Conservation (phyloP, 2,329 filamentous ascomycete genomes). For the Neophaeococcomyces aloes region DNA sequence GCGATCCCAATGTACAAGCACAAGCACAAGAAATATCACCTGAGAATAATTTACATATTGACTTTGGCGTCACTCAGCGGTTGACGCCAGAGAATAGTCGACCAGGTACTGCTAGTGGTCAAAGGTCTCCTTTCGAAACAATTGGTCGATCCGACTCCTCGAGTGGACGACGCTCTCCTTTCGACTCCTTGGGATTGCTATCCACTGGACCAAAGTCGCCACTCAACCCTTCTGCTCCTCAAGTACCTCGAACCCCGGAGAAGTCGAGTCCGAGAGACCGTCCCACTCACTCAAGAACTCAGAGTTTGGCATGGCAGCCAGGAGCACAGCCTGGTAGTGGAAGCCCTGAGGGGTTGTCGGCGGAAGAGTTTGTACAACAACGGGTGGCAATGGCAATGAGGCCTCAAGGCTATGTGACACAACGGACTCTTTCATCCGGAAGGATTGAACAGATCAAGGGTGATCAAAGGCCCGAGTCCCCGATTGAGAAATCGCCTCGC, state of each 20-base stretch:
- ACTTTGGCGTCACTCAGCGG: conserved; percentile 70
- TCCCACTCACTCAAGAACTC: conserved; percentile 22
- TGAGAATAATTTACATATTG: conserved; percentile 55
- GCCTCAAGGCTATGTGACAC: conserved; percentile 30
- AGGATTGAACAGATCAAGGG: conserved; percentile 11
- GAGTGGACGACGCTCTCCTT: conserved; percentile 12
- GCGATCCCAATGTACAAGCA: conserved; percentile 35
- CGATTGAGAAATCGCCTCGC: conserved; percentile 12
- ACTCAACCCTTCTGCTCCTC: conserved; percentile 9
- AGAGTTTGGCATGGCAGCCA: conserved; percentile 70
- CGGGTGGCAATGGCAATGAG: conserved; percentile 49
- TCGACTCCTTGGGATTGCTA: conserved; percentile 17
- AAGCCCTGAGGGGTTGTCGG: conserved; percentile 50
- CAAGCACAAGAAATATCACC: conserved; percentile 26
- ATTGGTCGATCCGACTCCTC: conserved; percentile 9
- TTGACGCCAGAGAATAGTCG: conserved; percentile 39
- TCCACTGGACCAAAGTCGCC: conserved; percentile 23
- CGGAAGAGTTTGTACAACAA: conserved; percentile 77
- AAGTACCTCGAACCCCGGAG: conserved; percentile 10
- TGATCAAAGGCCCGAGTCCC: neutral
- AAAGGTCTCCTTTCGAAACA: conserved; percentile 29
- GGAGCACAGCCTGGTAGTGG: conserved; percentile 42
- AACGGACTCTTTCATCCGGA: conserved; percentile 27
- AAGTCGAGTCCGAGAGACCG: conserved; percentile 1
- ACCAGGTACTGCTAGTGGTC: conserved; percentile 46